These are phyloP conservation scores for Globisporangium iwayamae DNA, from an alignment of 352 stramenopile genomes.

Conservation along the genomic window DNA sequence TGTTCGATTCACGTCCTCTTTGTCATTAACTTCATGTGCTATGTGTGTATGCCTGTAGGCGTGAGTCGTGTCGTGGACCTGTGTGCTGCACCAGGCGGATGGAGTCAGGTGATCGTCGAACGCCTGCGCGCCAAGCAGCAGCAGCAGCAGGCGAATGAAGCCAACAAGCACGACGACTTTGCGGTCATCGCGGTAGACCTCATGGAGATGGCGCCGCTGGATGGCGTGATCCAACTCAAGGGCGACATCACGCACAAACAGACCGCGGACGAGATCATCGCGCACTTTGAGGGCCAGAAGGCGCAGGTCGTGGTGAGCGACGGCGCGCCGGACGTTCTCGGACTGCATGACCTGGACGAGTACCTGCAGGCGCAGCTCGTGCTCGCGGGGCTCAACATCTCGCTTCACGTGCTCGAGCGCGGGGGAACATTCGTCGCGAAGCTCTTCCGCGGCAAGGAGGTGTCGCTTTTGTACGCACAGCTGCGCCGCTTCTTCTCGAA, in stretches of 20 bases:
- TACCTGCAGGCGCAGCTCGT: constrained; percentile 81
- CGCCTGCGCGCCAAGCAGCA: constrained; percentile 37
- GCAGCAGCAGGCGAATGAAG: not conserved
- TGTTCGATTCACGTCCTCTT: not conserved
- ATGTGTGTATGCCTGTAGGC: constrained; percentile 19
- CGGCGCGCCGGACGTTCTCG: constrained; percentile 97
- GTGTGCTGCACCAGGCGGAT: constrained; percentile 79
- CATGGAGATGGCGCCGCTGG: constrained; percentile 97
- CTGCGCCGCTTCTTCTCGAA: constrained; percentile 64
- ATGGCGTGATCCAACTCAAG: constrained; percentile 68
- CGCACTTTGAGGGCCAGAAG: constrained; percentile 65
- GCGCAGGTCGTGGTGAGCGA: constrained; percentile 99
- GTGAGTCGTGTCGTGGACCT: constrained; percentile 83
- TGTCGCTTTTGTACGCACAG: constrained; percentile 68
- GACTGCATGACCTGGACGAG: constrained; percentile 78
- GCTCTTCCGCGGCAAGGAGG: constrained; percentile 80
- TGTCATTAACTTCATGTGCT: not conserved
- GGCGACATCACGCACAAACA: constrained; percentile 81
- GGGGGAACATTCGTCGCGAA: constrained; percentile 83
- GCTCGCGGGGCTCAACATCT: constrained; percentile 78
- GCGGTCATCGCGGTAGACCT: constrained; percentile 79
- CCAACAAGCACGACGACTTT: constrained; percentile 11
- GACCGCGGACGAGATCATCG: constrained; percentile 71
- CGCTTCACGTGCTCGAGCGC: constrained; percentile 63
- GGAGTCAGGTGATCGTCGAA: constrained; percentile 84